These are phyloP conservation scores for Chlorella sp. DNA, from an alignment of 139 green algal genomes.

Conservation along the genomic window DNA sequence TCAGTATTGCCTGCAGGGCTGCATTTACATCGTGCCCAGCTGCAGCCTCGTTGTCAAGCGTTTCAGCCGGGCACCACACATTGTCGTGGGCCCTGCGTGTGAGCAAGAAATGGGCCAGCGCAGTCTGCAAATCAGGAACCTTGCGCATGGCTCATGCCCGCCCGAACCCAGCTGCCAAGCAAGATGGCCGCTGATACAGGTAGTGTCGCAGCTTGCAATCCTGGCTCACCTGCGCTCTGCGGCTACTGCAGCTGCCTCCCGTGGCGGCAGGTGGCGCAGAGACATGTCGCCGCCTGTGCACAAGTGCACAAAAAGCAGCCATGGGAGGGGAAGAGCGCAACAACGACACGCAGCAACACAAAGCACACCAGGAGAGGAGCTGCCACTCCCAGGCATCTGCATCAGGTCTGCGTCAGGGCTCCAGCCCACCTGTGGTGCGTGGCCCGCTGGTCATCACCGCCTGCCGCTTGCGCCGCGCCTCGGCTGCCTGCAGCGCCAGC, in stretches of 20 bases:
- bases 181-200: too few relatives aligned
- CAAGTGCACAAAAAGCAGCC: not conserved
- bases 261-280: slow-evolving; percentile 12
- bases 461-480: slow-evolving; percentile 6
- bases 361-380: too few relatives aligned
- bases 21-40: slow-evolving; percentile 1
- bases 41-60: slow-evolving; percentile 14
- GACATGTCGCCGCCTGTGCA: slow-evolving; percentile 27
- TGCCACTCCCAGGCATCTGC: too few relatives aligned
- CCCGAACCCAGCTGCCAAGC: too few relatives aligned
- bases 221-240: slow-evolving; percentile 23
- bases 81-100: slow-evolving; percentile 22
- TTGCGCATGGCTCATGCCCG: too few relatives aligned
- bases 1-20: slow-evolving; percentile 26
- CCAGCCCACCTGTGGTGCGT: not conserved
- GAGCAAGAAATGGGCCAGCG: not conserved
- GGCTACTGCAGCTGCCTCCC: slow-evolving; percentile 23
- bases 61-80: slow-evolving; percentile 38
- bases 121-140: too few relatives aligned
- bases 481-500: slow-evolving; percentile 32
- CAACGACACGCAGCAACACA: too few relatives aligned
- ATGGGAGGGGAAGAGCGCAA: not conserved
- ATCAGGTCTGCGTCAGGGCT: too few relatives aligned
- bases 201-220: too few relatives aligned
- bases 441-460: slow-evolving; percentile 17